phyloP scores from a whole-genome alignment of 176 grass and related monocot genomes.

The Miscanthus lutarioriparius region DNA sequence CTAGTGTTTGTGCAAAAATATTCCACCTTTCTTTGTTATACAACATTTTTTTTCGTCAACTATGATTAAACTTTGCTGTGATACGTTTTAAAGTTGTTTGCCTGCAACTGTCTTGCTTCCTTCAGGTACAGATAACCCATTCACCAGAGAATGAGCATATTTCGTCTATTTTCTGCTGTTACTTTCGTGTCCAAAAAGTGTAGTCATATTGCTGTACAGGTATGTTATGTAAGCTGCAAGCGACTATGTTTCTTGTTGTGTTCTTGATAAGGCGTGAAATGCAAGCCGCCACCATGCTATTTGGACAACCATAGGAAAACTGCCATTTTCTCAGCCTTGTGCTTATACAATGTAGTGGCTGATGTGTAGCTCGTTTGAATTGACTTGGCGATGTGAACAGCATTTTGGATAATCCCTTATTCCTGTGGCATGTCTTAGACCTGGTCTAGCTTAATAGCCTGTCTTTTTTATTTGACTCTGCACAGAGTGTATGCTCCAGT shows the following conservation, averaged over 20 bases:
- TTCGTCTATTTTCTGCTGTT: constrained; percentile 23
- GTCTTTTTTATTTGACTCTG: constrained; percentile 11
- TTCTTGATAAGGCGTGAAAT: constrained; percentile 16
- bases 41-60: constrained; percentile 11
- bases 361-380: constrained; percentile 34
- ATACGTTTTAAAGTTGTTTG: constrained; percentile 20
- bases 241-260: constrained; percentile 17
- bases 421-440: constrained; percentile 30
- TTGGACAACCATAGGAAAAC: neutral
- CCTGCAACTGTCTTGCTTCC: constrained; percentile 63
- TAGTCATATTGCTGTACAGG: neutral
- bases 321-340: neutral
- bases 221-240: constrained; percentile 25
- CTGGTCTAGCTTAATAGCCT: constrained; percentile 6
- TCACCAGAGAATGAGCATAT: neutral
- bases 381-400: constrained; percentile 23
- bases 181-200: neutral
- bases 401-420: constrained; percentile 31
- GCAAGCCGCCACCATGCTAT: neutral
- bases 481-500: constrained; percentile 27
- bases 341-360: neutral
- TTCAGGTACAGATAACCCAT: constrained; percentile 69
- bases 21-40: constrained; percentile 8
- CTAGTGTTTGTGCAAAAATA: constrained; percentile 10
- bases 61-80: constrained; percentile 27